phyloP scores from a whole-genome alignment of 2,329 filamentous ascomycete genomes.

The Sphaerostilbella broomeana region DNA sequence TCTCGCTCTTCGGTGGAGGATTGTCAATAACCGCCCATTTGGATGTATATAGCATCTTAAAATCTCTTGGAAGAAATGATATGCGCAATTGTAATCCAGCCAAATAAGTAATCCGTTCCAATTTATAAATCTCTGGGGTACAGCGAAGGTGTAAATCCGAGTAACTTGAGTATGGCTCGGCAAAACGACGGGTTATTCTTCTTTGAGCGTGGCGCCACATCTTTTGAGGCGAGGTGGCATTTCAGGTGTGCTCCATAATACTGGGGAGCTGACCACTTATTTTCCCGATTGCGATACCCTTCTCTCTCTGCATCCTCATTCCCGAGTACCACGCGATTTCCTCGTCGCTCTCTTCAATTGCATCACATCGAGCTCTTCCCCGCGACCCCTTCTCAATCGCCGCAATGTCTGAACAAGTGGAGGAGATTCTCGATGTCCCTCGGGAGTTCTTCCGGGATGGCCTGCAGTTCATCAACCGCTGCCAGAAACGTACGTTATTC shows the following conservation, averaged over 20 bases:
- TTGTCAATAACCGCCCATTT: too few species aligned
- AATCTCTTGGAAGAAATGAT: too few species aligned
- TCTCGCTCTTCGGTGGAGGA: too few species aligned
- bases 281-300: conserved; percentile 6
- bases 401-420: conserved; percentile 60
- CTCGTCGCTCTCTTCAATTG: background rate
- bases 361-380: background rate
- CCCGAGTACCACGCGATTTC: background rate
- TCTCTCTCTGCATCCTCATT: background rate
- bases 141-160: too few species aligned
- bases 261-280: background rate
- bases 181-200: conserved; percentile 3
- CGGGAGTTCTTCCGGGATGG: conserved; percentile 58
- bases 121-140: too few species aligned
- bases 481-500: conserved; percentile 50
- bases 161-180: background rate
- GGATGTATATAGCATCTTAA: too few species aligned
- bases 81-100: too few species aligned
- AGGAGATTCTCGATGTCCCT: conserved; percentile 64
- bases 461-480: conserved; percentile 55
- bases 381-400: background rate
- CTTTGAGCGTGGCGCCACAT: background rate
- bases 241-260: conserved; percentile 4
- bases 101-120: too few species aligned
- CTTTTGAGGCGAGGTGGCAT: conserved; percentile 15